Evolutionary conservation across 1,284 basidiomycete genomes (phyloP), one percentile per base, ranked within the genome.

Genomic region (Ganoderma boninense): DNA sequence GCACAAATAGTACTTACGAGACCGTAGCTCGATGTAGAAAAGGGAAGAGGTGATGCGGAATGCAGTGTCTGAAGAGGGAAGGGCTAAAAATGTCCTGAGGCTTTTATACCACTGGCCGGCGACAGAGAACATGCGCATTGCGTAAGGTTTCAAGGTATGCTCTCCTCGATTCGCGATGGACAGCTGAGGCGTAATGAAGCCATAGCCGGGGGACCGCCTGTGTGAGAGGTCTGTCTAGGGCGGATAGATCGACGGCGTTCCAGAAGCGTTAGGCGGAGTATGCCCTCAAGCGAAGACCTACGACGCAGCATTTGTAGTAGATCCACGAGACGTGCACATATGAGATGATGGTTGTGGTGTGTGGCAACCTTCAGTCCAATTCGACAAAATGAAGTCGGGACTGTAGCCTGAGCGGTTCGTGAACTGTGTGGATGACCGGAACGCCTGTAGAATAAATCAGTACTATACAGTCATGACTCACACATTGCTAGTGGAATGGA

Each of bases 231-330:
- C 49, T 54, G 67, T 35, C 40, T 13, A 49, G 44, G 59, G 32
- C 32, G 49, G 40, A 64, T 42, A 29, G 67, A 68, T 68, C 67
- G 56, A 38, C 62, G 67, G 7, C 52, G 23, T 23, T 60, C 44
- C 42, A 35, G 62, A 68, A 64, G 35, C n/a, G 43, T 52, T 26
- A 57, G 29, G 14, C 62, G 38, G 57, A 67, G 43, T 38, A 57
- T 29, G 29, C 38, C 14, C 60, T 63, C 23, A 57, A 8, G 62
- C 11, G n/a, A 32, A 29, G 8, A 40, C 54, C 2, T 29, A 57
- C 26, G 54, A 32, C 29, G 35, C 40, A 26, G 56, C 44, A 38
- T 29, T n/a, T 32, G 20, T 20, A 38, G 57, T 42, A 61, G 62
- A 64, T 68, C 67, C 38, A 68, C 43, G 16, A 54, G 54, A 2